Base-by-base conservation (phyloP, 352 stramenopile species). In the Sclerospora graminicola region DNA sequence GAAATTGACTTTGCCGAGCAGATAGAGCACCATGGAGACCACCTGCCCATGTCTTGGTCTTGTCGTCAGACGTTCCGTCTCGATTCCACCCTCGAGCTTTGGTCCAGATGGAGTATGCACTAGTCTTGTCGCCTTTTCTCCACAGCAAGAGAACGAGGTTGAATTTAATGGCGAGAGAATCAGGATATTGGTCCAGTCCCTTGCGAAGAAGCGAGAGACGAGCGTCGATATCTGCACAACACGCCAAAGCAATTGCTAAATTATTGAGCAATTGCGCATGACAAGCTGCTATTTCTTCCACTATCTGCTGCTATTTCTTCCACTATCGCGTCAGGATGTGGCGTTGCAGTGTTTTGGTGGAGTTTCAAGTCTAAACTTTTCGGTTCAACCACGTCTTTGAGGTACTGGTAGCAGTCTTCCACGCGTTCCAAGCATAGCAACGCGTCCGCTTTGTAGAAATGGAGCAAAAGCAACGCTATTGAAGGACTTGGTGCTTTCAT, bases 111-210 rank as follows among this genome's bases (percentile, higher is more conserved):
- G 57, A 46, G 26, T 63, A 85, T 13, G 78, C 78, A 21, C 51
- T 49, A 1, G 63, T 48, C 36, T 60, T 60, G 10, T 87, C 60
- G 2, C 46, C 38, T 10, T 69, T 59, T 11, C 76, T 58, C 81
- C 74, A 90, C 0, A 93, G 57, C 27, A 93, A 51, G n/a, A 90
- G 48, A 21, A 69, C 65, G 11, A 89, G 51, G 34, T 93, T 93
- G 46, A 89, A 90, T 15, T 60, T 63, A 2, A 87, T 47, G 7
- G 57, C 45, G 6, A 84, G 33, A 8, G 48, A 67, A 0, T 45
- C 24, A 4, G 68, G 66, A 51, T 82, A 87, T 19, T 44, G 39
- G 13, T 62, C 48, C 2, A 71, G 23, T 4, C 63, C 69, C n/a
- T 73, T 35, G 0, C 44, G 59, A 30, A 90, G 61, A 24, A 83